Evolutionary conservation across 2,329 filamentous ascomycete species (phyloP).

Genomic region (Fusarium virguliforme): DNA sequence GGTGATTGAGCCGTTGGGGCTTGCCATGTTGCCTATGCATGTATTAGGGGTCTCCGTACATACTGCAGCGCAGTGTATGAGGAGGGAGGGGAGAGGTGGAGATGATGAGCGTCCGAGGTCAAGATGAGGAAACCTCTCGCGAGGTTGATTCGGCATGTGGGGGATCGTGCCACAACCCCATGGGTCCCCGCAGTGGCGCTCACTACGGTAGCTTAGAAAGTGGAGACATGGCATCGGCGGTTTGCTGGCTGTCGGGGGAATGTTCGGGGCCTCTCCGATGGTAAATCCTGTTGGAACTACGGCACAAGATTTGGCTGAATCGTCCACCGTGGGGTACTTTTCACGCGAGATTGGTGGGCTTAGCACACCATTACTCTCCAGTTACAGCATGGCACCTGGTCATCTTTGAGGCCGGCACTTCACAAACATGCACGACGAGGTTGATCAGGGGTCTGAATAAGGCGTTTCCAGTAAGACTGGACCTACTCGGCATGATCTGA

Average conservation of each 20-base stretch:
- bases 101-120: not conserved
- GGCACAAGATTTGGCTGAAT: not conserved
- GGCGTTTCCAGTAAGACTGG: no score
- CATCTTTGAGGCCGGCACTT: not conserved
- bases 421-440: not conserved
- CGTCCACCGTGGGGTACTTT: not conserved
- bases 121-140: conserved; percentile 4
- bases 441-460: not conserved
- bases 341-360: not conserved
- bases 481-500: no score
- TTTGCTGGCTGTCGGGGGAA: not conserved
- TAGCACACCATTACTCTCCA: not conserved
- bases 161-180: conserved; percentile 10
- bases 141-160: not conserved
- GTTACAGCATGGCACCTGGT: not conserved
- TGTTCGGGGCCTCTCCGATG: not conserved
- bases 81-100: not conserved
- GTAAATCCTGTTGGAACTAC: not conserved
- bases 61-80: not conserved
- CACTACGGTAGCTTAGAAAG: not conserved
- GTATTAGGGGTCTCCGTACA: not conserved
- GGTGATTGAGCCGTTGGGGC: not conserved
- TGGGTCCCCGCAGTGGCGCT: conserved; percentile 10
- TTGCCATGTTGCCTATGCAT: not conserved
- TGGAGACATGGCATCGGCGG: not conserved